These are phyloP conservation scores for Leptographium wingfieldii DNA, from an alignment of 2,329 filamentous ascomycete species.

Conservation along the genomic window DNA sequence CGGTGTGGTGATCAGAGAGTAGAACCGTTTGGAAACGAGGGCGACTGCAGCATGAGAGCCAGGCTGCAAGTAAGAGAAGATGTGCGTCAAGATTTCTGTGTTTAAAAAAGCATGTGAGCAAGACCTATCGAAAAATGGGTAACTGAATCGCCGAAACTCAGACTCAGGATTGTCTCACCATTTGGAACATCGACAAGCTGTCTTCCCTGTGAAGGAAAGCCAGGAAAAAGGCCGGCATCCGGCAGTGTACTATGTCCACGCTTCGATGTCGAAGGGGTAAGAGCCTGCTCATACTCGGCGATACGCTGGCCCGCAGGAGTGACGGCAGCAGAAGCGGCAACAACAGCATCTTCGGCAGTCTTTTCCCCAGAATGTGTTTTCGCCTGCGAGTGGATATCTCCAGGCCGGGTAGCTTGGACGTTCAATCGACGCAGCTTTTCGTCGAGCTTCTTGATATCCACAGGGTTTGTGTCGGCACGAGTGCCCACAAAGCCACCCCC, in stretches of 20 bases:
- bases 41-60: constrained; percentile 72
- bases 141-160: not conserved
- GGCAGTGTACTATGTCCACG: constrained; percentile 15
- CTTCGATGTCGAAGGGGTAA: constrained; percentile 30
- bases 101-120: not conserved
- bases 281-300: constrained; percentile 48
- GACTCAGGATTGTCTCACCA: constrained; percentile 38
- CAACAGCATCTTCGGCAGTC: not conserved
- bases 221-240: constrained; percentile 9
- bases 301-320: constrained; percentile 39
- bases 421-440: constrained; percentile 42
- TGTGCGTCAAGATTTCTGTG: constrained; percentile 80
- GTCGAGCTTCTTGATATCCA: constrained; percentile 32
- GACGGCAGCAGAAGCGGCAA: no score
- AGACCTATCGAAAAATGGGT: not conserved
- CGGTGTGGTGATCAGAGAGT: constrained; percentile 74
- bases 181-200: constrained; percentile 59
- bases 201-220: constrained; percentile 16
- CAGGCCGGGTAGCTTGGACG: constrained; percentile 10
- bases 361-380: not conserved
- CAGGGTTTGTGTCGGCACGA: constrained; percentile 16
- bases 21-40: constrained; percentile 78
- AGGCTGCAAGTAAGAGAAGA: constrained; percentile 79
- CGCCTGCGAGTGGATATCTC: not conserved
- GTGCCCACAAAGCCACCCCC: constrained; percentile 13